phyloP scores from a whole-genome alignment of 2,329 filamentous ascomycete genomes.

The Venturia asperata region DNA sequence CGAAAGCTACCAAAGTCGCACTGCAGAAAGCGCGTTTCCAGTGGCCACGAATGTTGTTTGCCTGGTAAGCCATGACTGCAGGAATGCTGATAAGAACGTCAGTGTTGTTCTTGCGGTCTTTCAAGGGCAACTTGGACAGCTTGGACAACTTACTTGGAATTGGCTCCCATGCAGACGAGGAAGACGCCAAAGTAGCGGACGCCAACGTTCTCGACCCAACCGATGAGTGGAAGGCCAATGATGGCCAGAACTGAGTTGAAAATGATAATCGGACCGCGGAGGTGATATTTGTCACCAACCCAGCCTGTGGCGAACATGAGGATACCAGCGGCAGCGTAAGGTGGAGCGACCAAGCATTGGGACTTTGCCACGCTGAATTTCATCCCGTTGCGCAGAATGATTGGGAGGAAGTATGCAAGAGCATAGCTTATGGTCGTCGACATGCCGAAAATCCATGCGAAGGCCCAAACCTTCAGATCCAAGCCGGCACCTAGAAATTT shows the following conservation, averaged over 20 bases:
- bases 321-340: slow-evolving; percentile 58
- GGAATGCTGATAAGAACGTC: slow-evolving; percentile 62
- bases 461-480: slow-evolving; percentile 51
- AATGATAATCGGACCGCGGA: slow-evolving; percentile 60
- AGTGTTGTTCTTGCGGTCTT: not conserved
- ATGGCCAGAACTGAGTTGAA: slow-evolving; percentile 60
- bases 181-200: slow-evolving; percentile 71
- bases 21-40: slow-evolving; percentile 81
- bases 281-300: slow-evolving; percentile 58
- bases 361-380: slow-evolving; percentile 57
- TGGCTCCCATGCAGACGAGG: slow-evolving; percentile 65
- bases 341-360: slow-evolving; percentile 66
- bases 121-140: not conserved
- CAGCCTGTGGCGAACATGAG: slow-evolving; percentile 54
- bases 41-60: slow-evolving; percentile 77
- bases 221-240: slow-evolving; percentile 69
- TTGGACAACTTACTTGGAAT: slow-evolving; percentile 30
- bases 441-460: slow-evolving; percentile 50
- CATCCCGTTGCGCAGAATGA: slow-evolving; percentile 60
- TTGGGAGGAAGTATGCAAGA: slow-evolving; percentile 70
- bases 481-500: slow-evolving; percentile 43
- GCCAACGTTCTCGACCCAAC: slow-evolving; percentile 51
- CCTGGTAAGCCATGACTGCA: slow-evolving; percentile 65
- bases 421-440: slow-evolving; percentile 68
- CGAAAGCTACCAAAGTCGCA: slow-evolving; percentile 67